Evolutionary conservation across 352 stramenopile species (phyloP).

Genomic region (Globisporangium irregulare): DNA sequence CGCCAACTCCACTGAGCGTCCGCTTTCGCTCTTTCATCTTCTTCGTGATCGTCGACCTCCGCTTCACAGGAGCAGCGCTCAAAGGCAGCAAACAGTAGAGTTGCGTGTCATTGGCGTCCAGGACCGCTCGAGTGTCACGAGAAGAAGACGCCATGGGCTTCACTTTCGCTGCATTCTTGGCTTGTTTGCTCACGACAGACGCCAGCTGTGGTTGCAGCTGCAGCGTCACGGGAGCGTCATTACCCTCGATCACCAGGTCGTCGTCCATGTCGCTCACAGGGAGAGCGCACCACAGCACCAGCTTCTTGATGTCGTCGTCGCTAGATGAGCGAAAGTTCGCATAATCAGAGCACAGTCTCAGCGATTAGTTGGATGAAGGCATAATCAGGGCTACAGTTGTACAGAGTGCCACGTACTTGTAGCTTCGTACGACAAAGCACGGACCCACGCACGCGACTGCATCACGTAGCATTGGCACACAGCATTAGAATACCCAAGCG

Average conservation of each 20-base stretch:
- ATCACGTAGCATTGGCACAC: not conserved
- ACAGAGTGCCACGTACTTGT: conserved; percentile 25
- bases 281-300: conserved; percentile 60
- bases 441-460: conserved; percentile 47
- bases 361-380: too few species aligned
- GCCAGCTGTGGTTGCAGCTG: not conserved
- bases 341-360: too few species aligned
- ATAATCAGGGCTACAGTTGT: too few species aligned
- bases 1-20: not conserved
- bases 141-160: conserved; percentile 11
- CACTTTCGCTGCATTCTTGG: conserved; percentile 18
- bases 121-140: not conserved
- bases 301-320: conserved; percentile 57
- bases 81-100: conserved; percentile 44
- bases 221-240: not conserved
- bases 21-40: not conserved
- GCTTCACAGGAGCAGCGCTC: not conserved
- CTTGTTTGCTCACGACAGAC: not conserved
- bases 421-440: conserved; percentile 52
- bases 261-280: conserved; percentile 14
- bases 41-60: not conserved
- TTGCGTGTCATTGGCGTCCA: conserved; percentile 60
- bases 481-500: not conserved
- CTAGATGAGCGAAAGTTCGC: conserved; percentile 18
- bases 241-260: conserved; percentile 11